A percentile compares a stretch with the other conserved stretches of the same genome.
Evolutionary conservation across 148 eudicot species (phyloP).

Genomic region (Rhododendron ferrugineum): DNA sequence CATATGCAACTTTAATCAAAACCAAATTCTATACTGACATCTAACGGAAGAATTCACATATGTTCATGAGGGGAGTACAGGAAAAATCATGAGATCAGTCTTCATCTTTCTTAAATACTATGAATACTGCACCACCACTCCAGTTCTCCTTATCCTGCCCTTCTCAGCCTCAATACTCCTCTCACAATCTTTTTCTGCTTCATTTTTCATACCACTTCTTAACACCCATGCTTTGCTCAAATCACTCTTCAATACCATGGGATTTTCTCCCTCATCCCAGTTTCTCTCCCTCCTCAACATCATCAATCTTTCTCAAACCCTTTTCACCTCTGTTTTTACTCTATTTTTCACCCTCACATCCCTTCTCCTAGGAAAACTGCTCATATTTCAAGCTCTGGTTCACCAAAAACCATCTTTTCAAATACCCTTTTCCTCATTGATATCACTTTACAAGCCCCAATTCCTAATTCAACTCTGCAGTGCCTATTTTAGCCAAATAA

Average conservation of each 20-base stretch:
- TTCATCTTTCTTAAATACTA: slow-evolving; percentile 15
- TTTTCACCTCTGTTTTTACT: not conserved
- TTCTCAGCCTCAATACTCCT: slow-evolving; percentile 20
- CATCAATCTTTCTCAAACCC: slow-evolving; percentile 6
- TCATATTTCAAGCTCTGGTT: slow-evolving; percentile 9
- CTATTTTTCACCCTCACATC: not conserved
- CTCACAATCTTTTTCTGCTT: slow-evolving; percentile 8
- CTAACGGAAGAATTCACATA: slow-evolving; percentile 10
- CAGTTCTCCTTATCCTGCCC: slow-evolving; percentile 16
- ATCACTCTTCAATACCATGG: not conserved
- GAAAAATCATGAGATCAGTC: slow-evolving; percentile 14
- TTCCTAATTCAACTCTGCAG: slow-evolving; percentile 16
- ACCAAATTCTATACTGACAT: not conserved
- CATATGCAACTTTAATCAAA: not conserved
- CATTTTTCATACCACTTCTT: not conserved
- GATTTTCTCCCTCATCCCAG: not conserved
- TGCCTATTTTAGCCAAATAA: not conserved
- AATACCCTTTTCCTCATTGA: slow-evolving; percentile 11
- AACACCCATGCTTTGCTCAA: not conserved
- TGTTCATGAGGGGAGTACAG: not conserved
- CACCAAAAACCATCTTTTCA: slow-evolving; percentile 6
- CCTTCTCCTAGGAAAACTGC: slow-evolving; percentile 6
- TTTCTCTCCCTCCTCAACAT: slow-evolving; percentile 5
- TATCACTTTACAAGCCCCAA: slow-evolving; percentile 1
- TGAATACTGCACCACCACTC: slow-evolving; percentile 15